Evolutionary conservation across 768 basidiomycete species (phyloP).

Genomic region (Pulveroboletus sp.): DNA sequence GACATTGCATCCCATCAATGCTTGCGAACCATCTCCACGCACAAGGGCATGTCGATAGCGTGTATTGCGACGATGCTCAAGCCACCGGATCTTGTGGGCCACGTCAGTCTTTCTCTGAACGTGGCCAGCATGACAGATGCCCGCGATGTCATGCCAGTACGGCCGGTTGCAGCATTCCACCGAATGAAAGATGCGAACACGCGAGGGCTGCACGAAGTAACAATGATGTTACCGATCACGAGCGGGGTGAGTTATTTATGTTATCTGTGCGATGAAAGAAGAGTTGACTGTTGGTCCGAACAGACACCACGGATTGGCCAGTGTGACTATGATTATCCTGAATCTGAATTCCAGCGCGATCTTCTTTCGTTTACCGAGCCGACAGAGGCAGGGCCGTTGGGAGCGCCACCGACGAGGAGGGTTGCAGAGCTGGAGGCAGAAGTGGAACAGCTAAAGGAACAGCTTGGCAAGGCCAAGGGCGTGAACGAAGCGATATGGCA

Average conservation of each 20-base stretch:
- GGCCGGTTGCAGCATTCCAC: conserved; percentile 68
- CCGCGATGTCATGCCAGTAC: conserved; percentile 63
- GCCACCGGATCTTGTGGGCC: conserved; percentile 84
- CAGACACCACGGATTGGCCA: conserved; percentile 17
- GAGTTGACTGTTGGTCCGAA: background rate
- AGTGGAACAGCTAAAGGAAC: conserved; percentile 59
- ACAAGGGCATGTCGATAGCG: conserved; percentile 67
- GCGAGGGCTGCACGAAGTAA: conserved; percentile 68
- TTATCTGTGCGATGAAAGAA: background rate
- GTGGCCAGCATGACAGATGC: conserved; percentile 34
- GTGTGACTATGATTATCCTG: conserved; percentile 39
- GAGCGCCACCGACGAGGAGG: conserved; percentile 47
- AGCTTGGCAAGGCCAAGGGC: conserved; percentile 82
- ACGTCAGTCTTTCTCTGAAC: conserved; percentile 56
- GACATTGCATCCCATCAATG: conserved; percentile 90
- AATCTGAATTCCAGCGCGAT: conserved; percentile 60
- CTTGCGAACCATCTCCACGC: conserved; percentile 74
- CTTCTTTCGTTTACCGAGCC: conserved; percentile 64
- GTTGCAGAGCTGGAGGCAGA: conserved; percentile 73
- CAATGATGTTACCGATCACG: conserved; percentile 55
- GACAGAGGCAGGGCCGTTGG: conserved; percentile 24
- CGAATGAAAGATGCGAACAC: conserved; percentile 65
- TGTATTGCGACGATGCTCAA: conserved; percentile 76
- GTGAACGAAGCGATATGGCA: conserved; percentile 96
- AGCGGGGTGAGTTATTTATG: conserved; percentile 34